Base-by-base conservation (phyloP, 2,329 filamentous ascomycete genomes). In the Remersonia thermophila region DNA sequence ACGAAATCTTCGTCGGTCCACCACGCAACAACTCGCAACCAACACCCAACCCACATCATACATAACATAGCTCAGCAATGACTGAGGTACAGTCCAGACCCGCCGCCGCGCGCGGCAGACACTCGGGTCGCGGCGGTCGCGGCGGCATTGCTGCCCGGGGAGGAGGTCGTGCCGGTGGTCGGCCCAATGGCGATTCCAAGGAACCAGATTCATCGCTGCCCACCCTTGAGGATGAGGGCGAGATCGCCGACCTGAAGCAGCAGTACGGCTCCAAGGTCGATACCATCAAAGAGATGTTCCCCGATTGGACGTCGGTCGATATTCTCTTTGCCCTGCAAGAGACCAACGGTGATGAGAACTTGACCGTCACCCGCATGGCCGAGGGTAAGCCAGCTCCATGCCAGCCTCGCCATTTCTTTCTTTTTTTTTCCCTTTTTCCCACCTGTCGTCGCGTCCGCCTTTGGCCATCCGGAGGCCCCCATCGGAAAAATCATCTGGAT, bases 261-360 rank as follows among this genome's bases (percentile, higher is more conserved):
- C 78, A 83, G 59, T 91, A 93, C 57, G 73, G 81, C 53, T 66
- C 67, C 54, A 83, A 89, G 65, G 73, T 94, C 51, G 69, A 69
- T 44, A 77, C 80, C 53, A 77, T 98, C 58, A 86, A 84, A 65
- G 87, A 94, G 60, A 79, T 96, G 66, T 95, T 94, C 66, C 77
- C 84, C 41, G 81, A 86, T 61, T 96, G 89, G 91, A 89, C 86
- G 51, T 84, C 94, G 55, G 84, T 87, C 59, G 89, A 96, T 59
- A 76, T 96, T 46, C 77, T 96, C 46, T 91, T 91, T 58, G 87
- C 87, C 44, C 71, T 98, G 41, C 77, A 93, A 60, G 91, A 98
- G 67, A 81, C 80, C 38, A 73, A 83, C 51, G 83, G 83, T 51
- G 82, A 91, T 60, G 68, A 85, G 52, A 73, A 81, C 50, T 63